Percentiles rank a stretch among this genome's conserved stretches.
Evolutionary conservation across 768 basidiomycete species (phyloP).

Genomic region (Lactarius quietus): DNA sequence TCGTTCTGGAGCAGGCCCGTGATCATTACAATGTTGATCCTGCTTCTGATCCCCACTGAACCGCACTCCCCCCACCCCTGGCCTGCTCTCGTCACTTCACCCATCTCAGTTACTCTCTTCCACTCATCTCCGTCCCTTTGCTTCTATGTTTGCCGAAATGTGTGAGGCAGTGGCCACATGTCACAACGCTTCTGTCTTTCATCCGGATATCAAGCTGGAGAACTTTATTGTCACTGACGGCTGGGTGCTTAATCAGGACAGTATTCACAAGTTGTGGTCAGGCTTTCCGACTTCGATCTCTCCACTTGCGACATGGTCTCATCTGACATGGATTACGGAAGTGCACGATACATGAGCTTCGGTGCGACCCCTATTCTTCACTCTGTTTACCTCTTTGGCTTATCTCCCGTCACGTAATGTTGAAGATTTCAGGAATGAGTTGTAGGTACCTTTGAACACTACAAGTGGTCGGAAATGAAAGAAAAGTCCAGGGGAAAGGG

Average conservation of each 20-base stretch:
- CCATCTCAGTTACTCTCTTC: conserved; percentile 82
- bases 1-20: conserved; percentile 94
- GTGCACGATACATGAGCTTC: conserved; percentile 98
- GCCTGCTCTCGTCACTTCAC: conserved; percentile 79
- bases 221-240: too few species aligned
- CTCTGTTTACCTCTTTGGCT: too few species aligned
- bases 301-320: conserved; percentile 87
- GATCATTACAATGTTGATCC: conserved; percentile 69
- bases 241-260: conserved; percentile 51
- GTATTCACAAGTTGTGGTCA: conserved; percentile 80
- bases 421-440: too few species aligned
- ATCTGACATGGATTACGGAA: conserved; percentile 97
- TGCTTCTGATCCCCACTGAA: conserved; percentile 50
- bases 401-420: too few species aligned
- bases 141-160: conserved; percentile 99
- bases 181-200: conserved; percentile 86
- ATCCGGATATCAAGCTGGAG: conserved; percentile 98
- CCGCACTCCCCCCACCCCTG: too few species aligned
- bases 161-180: too few species aligned
- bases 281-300: conserved; percentile 94
- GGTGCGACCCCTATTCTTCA: too few species aligned
- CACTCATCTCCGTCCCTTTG: conserved; percentile 86
- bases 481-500: too few species aligned
- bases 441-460: too few species aligned
- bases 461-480: too few species aligned